phyloP scores from a whole-genome alignment of 108 stramenopile species.

The Chaetoceros muelleri region DNA sequence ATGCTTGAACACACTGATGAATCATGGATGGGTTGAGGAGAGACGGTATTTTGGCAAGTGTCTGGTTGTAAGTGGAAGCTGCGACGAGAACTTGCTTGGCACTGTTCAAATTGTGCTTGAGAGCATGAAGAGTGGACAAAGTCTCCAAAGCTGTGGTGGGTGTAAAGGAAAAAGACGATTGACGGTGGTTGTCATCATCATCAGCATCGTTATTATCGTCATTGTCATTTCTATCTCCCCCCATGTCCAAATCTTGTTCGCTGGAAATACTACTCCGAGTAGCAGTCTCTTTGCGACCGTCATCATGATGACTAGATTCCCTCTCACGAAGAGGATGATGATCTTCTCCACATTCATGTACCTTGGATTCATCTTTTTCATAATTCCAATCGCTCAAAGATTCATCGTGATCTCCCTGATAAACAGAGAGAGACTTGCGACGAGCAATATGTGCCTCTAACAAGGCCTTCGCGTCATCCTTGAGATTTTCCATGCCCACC shows the following conservation, averaged over 20 bases:
- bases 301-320: no score
- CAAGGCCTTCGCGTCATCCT: slow-evolving; percentile 40
- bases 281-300: no score
- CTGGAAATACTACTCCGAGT: no score
- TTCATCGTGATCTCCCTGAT: slow-evolving; percentile 28
- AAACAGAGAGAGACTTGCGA: slow-evolving; percentile 2
- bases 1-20: slow-evolving; percentile 52
- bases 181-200: background rate
- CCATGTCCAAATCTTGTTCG: no score
- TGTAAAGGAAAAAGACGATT: no score
- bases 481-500: slow-evolving; percentile 57
- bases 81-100: slow-evolving; percentile 63
- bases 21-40: slow-evolving; percentile 50
- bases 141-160: slow-evolving; percentile 52
- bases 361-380: no score
- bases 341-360: no score
- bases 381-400: no score
- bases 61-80: slow-evolving; percentile 70
- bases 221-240: no score
- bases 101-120: slow-evolving; percentile 45
- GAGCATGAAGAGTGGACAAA: slow-evolving; percentile 51
- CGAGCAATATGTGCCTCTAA: slow-evolving; percentile 21
- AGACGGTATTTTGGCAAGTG: slow-evolving; percentile 40
- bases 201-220: slow-evolving; percentile 1
- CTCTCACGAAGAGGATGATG: no score